Evolutionary conservation across 495 filamentous ascomycete genomes (phyloP), one percentile per base, ranked within the genome.

Genomic region (Antarctomyces pellizariae): DNA sequence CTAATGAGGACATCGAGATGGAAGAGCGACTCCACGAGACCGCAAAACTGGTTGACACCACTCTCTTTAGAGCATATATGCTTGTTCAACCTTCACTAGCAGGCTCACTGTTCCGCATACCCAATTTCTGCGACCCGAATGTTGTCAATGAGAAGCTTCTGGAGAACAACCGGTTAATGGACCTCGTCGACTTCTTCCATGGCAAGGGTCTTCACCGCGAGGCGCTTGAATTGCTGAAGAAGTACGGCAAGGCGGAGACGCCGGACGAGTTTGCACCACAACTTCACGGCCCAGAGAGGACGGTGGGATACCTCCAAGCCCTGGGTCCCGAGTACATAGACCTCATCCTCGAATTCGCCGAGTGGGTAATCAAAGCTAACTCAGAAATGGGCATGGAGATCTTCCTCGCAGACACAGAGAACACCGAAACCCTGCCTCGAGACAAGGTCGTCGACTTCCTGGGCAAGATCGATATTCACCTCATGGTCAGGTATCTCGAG

Each of bases 91-190:
- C 86, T 3, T 65, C 73, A 1, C 57, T 95, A 1, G 82, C 78
- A 16, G 78, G 75, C 1, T 75, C 82, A 2, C 64, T 99, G 1
- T 92, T 99, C 50, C 79, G 89, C 8, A 79, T 95, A 26, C 71
- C 79, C 44, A 99, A 99, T 44, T 93, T 91, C 47, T 93, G 86
- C 38, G 84, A 95, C 36, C 84, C 86, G 0, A 74, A 76, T 15
- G 86, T 99, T 1, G 83, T 99, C 14, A 84, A 89, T 44, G 75
- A 93, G 47, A 71, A 76, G 34, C 57, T 99, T 5, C 68, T 89
- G 32, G 80, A 91, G 43, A 75, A 70, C 27, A 73, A 75, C 22
- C 75, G 82, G 24, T 91, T 91, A 46, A 79, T 73, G 29, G 86
- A 95, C 44, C 54, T 99, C 0, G 84, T 99, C 16, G 83, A 99